Evolutionary conservation across 805 yeast genomes (phyloP).

Genomic region (Hemisphaericaspora nanyangensis): DNA sequence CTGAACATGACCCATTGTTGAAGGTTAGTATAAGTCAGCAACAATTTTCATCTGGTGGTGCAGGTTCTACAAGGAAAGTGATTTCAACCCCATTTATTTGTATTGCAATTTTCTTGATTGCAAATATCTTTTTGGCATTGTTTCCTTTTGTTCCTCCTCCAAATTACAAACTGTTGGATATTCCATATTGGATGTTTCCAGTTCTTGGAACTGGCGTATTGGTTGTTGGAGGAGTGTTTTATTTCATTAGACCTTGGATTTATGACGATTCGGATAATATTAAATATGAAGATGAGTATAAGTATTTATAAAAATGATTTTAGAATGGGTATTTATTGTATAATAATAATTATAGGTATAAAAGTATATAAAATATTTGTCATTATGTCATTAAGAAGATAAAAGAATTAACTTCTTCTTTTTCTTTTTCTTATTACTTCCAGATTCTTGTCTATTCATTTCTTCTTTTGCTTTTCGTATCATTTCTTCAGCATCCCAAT

Average conservation of each 20-base stretch:
- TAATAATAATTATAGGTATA: too few relatives aligned
- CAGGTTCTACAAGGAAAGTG: slow-evolving; percentile 1
- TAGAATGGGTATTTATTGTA: not conserved
- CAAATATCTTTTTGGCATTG: slow-evolving; percentile 49
- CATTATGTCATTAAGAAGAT: slow-evolving; percentile 13
- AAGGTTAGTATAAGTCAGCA: slow-evolving; percentile 13
- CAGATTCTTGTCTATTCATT: slow-evolving; percentile 27
- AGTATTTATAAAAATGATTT: not conserved
- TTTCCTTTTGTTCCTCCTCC: slow-evolving; percentile 59
- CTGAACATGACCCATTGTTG: not conserved
- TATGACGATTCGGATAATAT: slow-evolving; percentile 6
- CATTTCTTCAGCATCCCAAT: slow-evolving; percentile 49
- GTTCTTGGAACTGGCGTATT: slow-evolving; percentile 48
- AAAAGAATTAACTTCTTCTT: slow-evolving; percentile 41
- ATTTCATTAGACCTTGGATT: slow-evolving; percentile 9
- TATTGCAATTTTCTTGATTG: slow-evolving; percentile 35
- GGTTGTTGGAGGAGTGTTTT: slow-evolving; percentile 35
- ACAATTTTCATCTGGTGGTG: not conserved
- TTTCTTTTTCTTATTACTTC: slow-evolving; percentile 38
- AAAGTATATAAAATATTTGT: too few relatives aligned
- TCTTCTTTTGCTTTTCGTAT: slow-evolving; percentile 50
- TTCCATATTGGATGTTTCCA: slow-evolving; percentile 60
- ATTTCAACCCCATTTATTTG: slow-evolving; percentile 27
- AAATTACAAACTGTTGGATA: slow-evolving; percentile 19
- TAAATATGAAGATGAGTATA: slow-evolving; percentile 12